These are phyloP conservation scores for Rhododendron williamsianum DNA, from an alignment of 148 eudicot genomes.

Conservation along the genomic window DNA sequence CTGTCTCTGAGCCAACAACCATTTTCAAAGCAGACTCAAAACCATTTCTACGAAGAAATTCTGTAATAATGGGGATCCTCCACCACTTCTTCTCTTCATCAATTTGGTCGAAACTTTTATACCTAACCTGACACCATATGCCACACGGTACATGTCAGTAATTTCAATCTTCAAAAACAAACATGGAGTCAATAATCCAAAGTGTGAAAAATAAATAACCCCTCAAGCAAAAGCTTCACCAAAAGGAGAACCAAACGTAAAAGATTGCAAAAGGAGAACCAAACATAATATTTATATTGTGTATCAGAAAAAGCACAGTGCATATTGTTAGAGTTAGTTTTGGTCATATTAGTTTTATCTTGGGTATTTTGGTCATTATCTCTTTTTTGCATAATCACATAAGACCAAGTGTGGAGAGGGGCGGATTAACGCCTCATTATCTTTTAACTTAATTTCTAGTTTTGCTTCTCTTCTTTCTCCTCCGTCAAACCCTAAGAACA, in stretches of 20 bases:
- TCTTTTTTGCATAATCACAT: not conserved
- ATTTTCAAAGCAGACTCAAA: slow-evolving; percentile 68
- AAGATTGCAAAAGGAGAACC: not conserved
- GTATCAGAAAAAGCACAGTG: not conserved
- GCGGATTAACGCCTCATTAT: not conserved
- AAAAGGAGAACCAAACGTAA: not conserved
- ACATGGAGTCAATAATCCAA: not conserved
- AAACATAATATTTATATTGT: not conserved
- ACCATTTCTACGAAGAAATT: slow-evolving; percentile 60
- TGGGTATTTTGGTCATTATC: not conserved
- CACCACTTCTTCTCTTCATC: slow-evolving; percentile 83
- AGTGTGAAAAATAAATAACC: not conserved
- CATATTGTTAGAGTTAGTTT: not conserved
- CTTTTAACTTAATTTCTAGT: not conserved
- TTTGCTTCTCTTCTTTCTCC: not conserved
- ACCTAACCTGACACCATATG: slow-evolving; percentile 48
- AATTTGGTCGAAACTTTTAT: slow-evolving; percentile 71
- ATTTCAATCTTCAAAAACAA: not conserved
- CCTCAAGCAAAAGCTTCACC: not conserved
- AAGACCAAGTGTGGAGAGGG: not conserved
- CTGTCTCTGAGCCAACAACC: slow-evolving; percentile 79
- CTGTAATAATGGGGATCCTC: slow-evolving; percentile 77
- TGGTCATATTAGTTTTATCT: not conserved
- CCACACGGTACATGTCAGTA: not conserved
- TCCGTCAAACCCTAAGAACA: not conserved